These are phyloP conservation scores for Tricholoma matsutake DNA, from an alignment of 768 basidiomycete species.

Conservation along the genomic window DNA sequence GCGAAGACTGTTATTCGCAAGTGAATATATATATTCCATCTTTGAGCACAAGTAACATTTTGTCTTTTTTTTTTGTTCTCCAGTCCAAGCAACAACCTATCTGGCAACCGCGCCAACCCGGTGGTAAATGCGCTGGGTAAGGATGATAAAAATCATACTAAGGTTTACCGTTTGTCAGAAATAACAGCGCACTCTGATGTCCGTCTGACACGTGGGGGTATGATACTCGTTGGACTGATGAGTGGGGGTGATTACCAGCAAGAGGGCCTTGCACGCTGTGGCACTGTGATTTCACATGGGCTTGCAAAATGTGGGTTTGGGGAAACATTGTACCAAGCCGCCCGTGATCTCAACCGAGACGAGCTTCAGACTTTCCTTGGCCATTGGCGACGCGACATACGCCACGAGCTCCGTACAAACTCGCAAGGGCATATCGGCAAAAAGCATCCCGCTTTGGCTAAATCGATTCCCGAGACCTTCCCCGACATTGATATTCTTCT, in stretches of 20 bases:
- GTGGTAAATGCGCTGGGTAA: slow-evolving; percentile 62
- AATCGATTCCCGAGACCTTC: slow-evolving; percentile 61
- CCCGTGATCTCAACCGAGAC: slow-evolving; percentile 41
- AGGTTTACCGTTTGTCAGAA: slow-evolving; percentile 39
- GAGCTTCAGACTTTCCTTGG: slow-evolving; percentile 52
- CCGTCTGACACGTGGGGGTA: slow-evolving; percentile 60
- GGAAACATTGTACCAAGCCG: slow-evolving; percentile 62
- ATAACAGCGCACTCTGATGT: slow-evolving; percentile 41
- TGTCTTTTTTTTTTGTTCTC: slow-evolving; percentile 10
- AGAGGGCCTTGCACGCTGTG: slow-evolving; percentile 65
- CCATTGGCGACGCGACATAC: slow-evolving; percentile 60
- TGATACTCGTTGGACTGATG: slow-evolving; percentile 80
- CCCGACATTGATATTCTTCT: slow-evolving; percentile 71
- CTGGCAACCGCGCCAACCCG: slow-evolving; percentile 65
- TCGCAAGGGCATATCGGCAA: slow-evolving; percentile 58
- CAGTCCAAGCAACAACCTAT: slow-evolving; percentile 69
- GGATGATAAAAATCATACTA: slow-evolving; percentile 70
- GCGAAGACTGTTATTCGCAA: slow-evolving; percentile 83
- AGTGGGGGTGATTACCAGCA: slow-evolving; percentile 91
- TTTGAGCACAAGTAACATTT: neutral
- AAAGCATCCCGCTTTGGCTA: slow-evolving; percentile 64
- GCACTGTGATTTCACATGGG: slow-evolving; percentile 67
- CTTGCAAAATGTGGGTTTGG: slow-evolving; percentile 83
- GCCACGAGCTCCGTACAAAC: slow-evolving; percentile 67
- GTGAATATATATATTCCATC: slow-evolving; percentile 38